Percentiles rank a stretch among this genome's conserved stretches.
Evolutionary conservation across 2,329 filamentous ascomycete genomes (phyloP).

Genomic region (Ambrosiella beaveri): DNA sequence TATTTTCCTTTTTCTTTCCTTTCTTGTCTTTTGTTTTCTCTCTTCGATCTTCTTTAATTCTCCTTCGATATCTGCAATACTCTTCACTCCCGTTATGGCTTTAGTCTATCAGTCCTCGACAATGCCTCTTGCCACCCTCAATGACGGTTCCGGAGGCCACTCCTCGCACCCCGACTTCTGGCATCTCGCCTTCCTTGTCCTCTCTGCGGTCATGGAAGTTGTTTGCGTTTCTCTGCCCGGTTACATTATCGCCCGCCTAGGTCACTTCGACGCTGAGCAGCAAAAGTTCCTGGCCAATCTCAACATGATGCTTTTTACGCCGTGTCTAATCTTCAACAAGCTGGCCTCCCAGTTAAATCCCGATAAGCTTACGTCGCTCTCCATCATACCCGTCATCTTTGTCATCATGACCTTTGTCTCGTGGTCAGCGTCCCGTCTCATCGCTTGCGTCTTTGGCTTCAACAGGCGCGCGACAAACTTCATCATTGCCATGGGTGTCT

Average conservation of each 20-base stretch:
- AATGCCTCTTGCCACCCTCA: neutral
- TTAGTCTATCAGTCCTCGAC: neutral
- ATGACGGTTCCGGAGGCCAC: conserved; percentile 17
- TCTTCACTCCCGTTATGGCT: neutral
- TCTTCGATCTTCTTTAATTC: too few species aligned
- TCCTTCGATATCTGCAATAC: neutral
- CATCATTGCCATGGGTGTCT: conserved; percentile 89
- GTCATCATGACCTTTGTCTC: conserved; percentile 74
- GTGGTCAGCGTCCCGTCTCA: conserved; percentile 53
- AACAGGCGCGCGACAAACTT: conserved; percentile 80
- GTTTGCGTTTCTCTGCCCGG: conserved; percentile 89
- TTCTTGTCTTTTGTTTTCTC: too few species aligned
- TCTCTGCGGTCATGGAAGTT: conserved; percentile 87
- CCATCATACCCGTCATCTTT: conserved; percentile 92
- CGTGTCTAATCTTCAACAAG: conserved; percentile 95
- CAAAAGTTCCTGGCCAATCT: conserved; percentile 95
- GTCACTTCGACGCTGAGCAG: conserved; percentile 87
- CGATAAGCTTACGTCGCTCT: conserved; percentile 75
- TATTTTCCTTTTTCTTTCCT: too few species aligned
- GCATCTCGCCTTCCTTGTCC: conserved; percentile 65
- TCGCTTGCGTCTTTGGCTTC: conserved; percentile 65
- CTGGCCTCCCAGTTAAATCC: conserved; percentile 85
- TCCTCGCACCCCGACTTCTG: conserved; percentile 46
- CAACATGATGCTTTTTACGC: conserved; percentile 91
- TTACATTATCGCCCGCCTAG: conserved; percentile 76